These are phyloP conservation scores for Hypoxylon cercidicola DNA, from an alignment of 495 filamentous ascomycete genomes.

Conservation along the genomic window DNA sequence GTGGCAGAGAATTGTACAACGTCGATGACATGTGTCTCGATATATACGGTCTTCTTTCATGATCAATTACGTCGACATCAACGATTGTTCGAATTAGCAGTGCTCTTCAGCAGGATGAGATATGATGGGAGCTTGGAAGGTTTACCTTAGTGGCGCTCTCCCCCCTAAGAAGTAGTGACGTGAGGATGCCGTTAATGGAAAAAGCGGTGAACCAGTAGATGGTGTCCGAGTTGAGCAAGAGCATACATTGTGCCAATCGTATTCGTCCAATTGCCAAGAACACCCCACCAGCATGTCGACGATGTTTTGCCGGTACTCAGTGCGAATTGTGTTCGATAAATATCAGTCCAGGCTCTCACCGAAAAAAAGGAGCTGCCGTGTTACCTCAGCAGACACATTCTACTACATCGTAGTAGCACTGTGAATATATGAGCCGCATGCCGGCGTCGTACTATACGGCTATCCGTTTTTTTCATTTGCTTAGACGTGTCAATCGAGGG, in stretches of 20 bases:
- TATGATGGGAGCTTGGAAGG: constrained; percentile 5
- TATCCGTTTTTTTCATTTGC: constrained; percentile 14
- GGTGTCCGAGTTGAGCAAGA: constrained; percentile 16
- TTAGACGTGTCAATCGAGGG: constrained; percentile 13
- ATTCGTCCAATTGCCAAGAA: constrained; percentile 29
- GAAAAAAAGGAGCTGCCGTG: constrained; percentile 28
- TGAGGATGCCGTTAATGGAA: constrained; percentile 19
- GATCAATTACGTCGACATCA: constrained; percentile 10
- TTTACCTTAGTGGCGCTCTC: constrained; percentile 26
- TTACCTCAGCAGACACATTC: constrained; percentile 11
- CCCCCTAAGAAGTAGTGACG: constrained; percentile 20
- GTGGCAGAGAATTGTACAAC: constrained; percentile 28
- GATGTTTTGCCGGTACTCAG: constrained; percentile 21
- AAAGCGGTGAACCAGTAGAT: constrained; percentile 33
- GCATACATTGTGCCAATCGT: constrained; percentile 21
- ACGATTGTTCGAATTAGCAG: not conserved
- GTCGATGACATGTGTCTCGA: constrained; percentile 31
- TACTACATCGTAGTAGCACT: constrained; percentile 4
- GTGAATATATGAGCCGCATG: constrained; percentile 24
- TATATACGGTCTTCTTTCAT: constrained; percentile 11
- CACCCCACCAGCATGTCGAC: constrained; percentile 28
- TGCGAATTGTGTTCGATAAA: constrained; percentile 24
- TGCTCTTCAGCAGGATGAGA: constrained; percentile 9
- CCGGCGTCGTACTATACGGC: constrained; percentile 17
- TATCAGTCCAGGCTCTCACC: constrained; percentile 37